Evolutionary conservation across 2,329 filamentous ascomycete species (phyloP).

Genomic region (Colletotrichum sp.): DNA sequence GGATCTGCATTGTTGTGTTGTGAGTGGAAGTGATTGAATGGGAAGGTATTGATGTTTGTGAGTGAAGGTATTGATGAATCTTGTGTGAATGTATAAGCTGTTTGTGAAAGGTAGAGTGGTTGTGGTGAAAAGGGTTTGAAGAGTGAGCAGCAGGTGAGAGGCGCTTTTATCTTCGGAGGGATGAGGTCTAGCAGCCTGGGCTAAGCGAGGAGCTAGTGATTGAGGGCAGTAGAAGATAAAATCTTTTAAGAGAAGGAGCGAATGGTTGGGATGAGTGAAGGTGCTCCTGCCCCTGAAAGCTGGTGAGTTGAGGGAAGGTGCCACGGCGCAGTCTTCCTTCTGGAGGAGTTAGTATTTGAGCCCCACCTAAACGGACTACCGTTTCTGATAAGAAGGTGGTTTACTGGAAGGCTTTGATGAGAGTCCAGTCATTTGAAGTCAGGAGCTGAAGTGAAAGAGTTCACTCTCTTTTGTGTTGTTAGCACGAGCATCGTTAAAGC

Average conservation of each 20-base stretch:
- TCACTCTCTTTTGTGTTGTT: background rate
- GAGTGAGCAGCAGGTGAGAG: background rate
- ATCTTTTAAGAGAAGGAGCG: background rate
- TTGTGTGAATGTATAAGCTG: background rate
- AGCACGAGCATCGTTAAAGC: background rate
- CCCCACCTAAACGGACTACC: background rate
- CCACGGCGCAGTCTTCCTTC: background rate
- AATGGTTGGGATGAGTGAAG: background rate
- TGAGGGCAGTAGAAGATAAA: background rate
- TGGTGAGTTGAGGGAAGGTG: background rate
- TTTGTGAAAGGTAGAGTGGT: background rate
- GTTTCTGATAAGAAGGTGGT: background rate
- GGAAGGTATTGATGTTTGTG: background rate
- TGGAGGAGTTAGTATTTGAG: background rate
- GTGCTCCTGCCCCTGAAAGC: background rate
- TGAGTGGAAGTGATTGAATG: background rate
- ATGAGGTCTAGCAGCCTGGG: background rate
- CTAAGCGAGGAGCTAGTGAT: background rate
- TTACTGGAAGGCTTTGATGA: background rate
- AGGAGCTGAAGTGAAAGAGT: background rate
- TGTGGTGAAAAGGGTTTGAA: background rate
- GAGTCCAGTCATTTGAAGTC: background rate
- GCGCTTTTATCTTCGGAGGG: background rate
- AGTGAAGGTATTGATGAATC: background rate
- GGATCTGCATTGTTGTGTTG: background rate